Base-by-base conservation (phyloP, 73 alveolate species). In the Breviolum minutum region DNA sequence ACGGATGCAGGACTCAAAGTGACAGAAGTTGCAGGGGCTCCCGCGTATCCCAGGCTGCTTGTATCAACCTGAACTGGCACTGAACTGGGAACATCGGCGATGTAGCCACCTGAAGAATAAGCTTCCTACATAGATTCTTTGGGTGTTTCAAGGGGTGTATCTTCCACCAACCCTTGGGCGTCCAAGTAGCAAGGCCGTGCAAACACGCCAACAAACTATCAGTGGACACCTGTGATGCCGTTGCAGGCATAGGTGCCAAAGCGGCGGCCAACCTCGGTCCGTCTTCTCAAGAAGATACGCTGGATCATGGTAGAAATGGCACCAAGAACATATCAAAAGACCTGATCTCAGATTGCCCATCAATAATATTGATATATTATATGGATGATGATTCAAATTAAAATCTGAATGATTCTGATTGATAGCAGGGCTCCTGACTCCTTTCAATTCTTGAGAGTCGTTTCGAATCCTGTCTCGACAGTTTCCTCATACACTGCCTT, bases 21-120 rank as follows among this genome's bases (percentile, higher is more conserved):
- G 8, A 64, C 95, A 63, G 95, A 32, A 4, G 95, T 87, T 22
- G 77, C 64, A 63, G 95, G 95, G 27, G 95, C 95, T 63, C 95
- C 95, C 29, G 81, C 22, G n/a, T 63, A 29, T 29, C 77, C 82
- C 10, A 63, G 82, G 62, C 95, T 66, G 26, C 30, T 40, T n/a
- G 54, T 48, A 30, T 87, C 95, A 17, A 87, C 95, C 95, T 87
- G 81, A 26, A 40, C 66, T 60, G 63, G 19, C 48, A 19, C 17
- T 11, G 91, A 68, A 82, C 48, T 17, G 54, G 8, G 14, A 16
- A 5, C 27, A 16, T 27, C 68, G 19, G 79, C 54, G 54, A 40
- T 3, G 54, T 40, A 40, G 54, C 54, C 3, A 40, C 54, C 54
- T 40, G 54, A 40, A 40, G 54, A 40, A 40, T 3, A 40, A 40